Evolutionary conservation across 495 filamentous ascomycete genomes (phyloP).

Genomic region (Trichoderma reesei): DNA sequence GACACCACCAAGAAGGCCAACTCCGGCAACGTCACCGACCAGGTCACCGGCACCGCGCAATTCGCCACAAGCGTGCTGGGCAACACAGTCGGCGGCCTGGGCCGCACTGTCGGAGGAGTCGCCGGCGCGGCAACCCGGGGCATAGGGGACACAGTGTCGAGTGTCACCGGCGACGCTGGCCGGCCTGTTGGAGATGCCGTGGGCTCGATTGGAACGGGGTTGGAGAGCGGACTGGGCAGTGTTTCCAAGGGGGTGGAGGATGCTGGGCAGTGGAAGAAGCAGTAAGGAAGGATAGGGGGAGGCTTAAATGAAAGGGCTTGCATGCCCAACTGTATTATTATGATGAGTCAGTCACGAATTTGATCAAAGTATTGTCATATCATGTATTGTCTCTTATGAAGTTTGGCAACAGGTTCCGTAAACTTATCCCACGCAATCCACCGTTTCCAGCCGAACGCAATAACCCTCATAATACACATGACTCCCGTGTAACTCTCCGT

Average conservation of each 20-base stretch:
- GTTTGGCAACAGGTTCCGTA: background rate
- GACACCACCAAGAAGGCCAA: constrained; percentile 19
- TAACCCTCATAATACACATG: background rate
- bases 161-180: constrained; percentile 50
- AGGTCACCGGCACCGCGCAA: constrained; percentile 54
- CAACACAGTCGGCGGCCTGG: constrained; percentile 43
- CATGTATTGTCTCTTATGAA: background rate
- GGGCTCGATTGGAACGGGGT: constrained; percentile 46
- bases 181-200: constrained; percentile 58
- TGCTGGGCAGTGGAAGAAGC: constrained; percentile 56
- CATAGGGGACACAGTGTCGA: constrained; percentile 31
- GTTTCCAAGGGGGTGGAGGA: constrained; percentile 57
- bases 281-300: constrained; percentile 10
- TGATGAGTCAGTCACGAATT: background rate
- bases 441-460: background rate
- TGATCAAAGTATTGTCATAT: background rate
- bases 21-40: constrained; percentile 41
- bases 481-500: background rate
- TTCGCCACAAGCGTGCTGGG: constrained; percentile 48
- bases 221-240: constrained; percentile 47
- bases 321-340: background rate
- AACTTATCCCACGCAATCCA: background rate
- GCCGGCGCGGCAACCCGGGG: constrained; percentile 54
- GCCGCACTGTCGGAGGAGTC: constrained; percentile 59
- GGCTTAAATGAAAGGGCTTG: background rate